Base-by-base conservation (phyloP, 2,329 filamentous ascomycete genomes). In the Penicillium frequentans region DNA sequence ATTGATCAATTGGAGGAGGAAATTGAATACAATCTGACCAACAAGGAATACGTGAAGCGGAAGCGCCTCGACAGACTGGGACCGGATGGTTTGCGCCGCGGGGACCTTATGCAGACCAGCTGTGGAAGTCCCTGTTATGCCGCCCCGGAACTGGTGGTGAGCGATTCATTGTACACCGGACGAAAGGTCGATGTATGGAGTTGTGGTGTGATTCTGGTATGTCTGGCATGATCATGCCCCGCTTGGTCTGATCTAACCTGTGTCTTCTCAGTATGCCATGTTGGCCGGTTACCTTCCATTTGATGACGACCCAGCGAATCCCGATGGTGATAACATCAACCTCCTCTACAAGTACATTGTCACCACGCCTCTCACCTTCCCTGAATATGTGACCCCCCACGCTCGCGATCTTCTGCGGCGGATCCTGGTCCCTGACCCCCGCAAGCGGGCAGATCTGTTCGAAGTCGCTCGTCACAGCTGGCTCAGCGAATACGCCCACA, bases 101-200 rank as follows among this genome's bases (percentile, higher is more conserved):
- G 95, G 37, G 95, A 99, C 78, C 79, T 99, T 70, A 99, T 99
- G 95, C 93, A 97, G 77, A 99, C 95, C 11, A 98, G 95, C 74
- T 99, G 95, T 74, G 95, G 95, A 63, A 98, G 93, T 75, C 95
- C 95, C 8, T 99, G 95, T 72, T 99, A 99, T 75, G 95, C 95
- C 49, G 95, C 95, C 14, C 95, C 95, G 5, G 95, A 99, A 78
- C 82, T 99, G 53, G 95, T 99, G 14, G 95, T 99, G 60, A 98
- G 92, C 73, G 95, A 99, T 75, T 96, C 93, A 16, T 80, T 99
- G 8, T 99, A 99, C 77, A 99, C 95, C 2, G 95, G 95, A 47
- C 87, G 93, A 52, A 99, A 99, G 76, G 95, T 99, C 26, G 95
- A 99, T 72, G 95, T 99, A 35, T 99, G 95, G 95, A 98, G 95